Base-by-base conservation (phyloP, 2,329 filamentous ascomycete species). In the Diplodia scrobiculata region DNA sequence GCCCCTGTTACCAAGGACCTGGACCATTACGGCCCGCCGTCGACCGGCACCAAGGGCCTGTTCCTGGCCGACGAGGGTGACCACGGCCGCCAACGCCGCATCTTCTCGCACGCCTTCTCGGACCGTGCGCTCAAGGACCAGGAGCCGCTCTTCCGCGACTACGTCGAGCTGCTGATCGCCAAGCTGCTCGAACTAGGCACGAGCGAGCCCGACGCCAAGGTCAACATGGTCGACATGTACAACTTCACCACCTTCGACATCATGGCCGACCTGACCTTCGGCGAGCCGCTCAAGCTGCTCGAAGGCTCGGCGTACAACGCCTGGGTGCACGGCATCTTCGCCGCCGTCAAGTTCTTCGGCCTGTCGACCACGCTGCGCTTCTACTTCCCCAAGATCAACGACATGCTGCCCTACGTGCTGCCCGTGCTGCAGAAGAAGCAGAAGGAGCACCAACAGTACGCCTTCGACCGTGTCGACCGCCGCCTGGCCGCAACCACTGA, bases 41-140 rank as follows among this genome's bases (percentile, higher is more conserved):
- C 71, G 13, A 78, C 77, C 66, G 75, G 75, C 2, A 74, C 74
- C 2, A 76, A 75, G 7, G 77, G 76, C 34, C 53, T 78, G 64
- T 77, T 76, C 17, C 75, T 74, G 70, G 74, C 79, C 4, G 50
- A 52, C 34, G 71, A 74, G 78, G 11, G 73, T 78, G 36, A 76
- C 79, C 79, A 81, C 69, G 73, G 74, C 7, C 72, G 79, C 32
- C 74, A 75, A 60, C 72, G 79, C 50, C 72, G 78, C 41, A 71
- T 78, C 11, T 72, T 80, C 2, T 74, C 78, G 2, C 75, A 80
- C 69, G 76, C 77, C 13, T 80, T 81, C 69, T 74, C 72, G 5
- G 75, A 79, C 50, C 75, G 76, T 65, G 78, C 78, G 0, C 63
- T 81, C 38, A 69, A 75, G 36, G 74, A 77, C 64, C 79, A 81